These are phyloP conservation scores for Backusella psychrophila DNA, from an alignment of 192 early-diverging fungal species.

Conservation along the genomic window DNA sequence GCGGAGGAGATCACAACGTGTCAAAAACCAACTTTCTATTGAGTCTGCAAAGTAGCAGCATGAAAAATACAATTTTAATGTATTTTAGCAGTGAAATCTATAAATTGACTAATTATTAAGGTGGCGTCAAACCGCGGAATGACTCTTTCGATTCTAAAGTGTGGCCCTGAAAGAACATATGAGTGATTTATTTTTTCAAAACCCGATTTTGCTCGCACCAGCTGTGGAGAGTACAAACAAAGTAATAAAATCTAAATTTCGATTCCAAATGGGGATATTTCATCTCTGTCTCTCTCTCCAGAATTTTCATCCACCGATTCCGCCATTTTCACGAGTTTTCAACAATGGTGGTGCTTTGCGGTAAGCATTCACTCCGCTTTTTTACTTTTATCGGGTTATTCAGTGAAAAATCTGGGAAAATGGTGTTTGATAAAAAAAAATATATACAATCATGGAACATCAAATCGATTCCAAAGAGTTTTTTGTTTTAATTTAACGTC, in stretches of 20 bases:
- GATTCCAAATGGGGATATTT: background rate
- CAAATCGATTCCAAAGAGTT: background rate
- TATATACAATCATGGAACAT: background rate
- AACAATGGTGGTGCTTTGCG: background rate
- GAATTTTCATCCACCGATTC: background rate
- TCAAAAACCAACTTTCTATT: background rate
- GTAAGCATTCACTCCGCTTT: background rate
- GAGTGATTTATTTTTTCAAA: background rate
- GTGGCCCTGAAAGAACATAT: background rate
- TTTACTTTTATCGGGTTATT: background rate
- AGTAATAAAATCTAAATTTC: background rate
- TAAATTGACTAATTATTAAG: background rate
- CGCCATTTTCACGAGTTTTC: constrained; percentile 3
- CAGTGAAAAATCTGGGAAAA: background rate
- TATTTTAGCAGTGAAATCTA: background rate
- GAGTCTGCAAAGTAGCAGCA: background rate
- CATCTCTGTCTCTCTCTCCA: background rate
- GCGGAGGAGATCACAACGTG: background rate
- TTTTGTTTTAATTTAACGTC: background rate
- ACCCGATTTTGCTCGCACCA: background rate
- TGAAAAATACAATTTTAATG: background rate
- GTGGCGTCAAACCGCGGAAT: constrained; percentile 4
- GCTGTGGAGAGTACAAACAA: background rate
- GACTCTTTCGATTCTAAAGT: background rate
- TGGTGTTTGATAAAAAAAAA: background rate